phyloP scores from a whole-genome alignment of 805 yeast genomes.

The Suhomyces faveliae region DNA sequence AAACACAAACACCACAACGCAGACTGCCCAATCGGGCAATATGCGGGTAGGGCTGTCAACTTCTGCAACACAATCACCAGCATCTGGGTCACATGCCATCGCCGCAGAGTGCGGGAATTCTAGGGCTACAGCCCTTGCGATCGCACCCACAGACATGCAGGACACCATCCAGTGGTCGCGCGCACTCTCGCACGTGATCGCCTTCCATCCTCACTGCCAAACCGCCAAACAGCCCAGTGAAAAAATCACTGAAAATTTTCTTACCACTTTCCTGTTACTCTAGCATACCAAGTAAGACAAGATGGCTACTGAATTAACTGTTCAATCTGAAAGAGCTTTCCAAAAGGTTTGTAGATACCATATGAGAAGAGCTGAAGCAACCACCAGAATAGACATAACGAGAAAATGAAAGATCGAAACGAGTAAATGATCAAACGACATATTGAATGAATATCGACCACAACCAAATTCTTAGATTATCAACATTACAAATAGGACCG shows the following conservation, averaged over 20 bases:
- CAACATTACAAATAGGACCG: too few species aligned
- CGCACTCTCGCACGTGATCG: slow-evolving; percentile 1
- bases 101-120: too few species aligned
- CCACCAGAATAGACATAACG: not conserved
- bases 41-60: not conserved
- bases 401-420: not conserved
- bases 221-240: slow-evolving; percentile 4
- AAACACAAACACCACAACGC: slow-evolving; percentile 4
- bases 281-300: slow-evolving; percentile 26
- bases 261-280: slow-evolving; percentile 10
- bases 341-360: slow-evolving; percentile 80
- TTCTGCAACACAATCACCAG: not conserved
- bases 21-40: slow-evolving; percentile 8
- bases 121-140: slow-evolving; percentile 9
- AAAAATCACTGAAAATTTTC: slow-evolving; percentile 12
- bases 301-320: slow-evolving; percentile 99
- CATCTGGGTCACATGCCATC: not conserved
- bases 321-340: slow-evolving; percentile 99
- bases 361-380: not conserved
- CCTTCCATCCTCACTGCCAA: not conserved
- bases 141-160: not conserved
- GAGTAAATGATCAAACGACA: not conserved
- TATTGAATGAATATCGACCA: too few species aligned
- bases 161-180: not conserved
- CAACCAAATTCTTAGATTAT: too few species aligned